Base-by-base conservation (phyloP, 106 monocot genomes). In the Apostasia ramifera region DNA sequence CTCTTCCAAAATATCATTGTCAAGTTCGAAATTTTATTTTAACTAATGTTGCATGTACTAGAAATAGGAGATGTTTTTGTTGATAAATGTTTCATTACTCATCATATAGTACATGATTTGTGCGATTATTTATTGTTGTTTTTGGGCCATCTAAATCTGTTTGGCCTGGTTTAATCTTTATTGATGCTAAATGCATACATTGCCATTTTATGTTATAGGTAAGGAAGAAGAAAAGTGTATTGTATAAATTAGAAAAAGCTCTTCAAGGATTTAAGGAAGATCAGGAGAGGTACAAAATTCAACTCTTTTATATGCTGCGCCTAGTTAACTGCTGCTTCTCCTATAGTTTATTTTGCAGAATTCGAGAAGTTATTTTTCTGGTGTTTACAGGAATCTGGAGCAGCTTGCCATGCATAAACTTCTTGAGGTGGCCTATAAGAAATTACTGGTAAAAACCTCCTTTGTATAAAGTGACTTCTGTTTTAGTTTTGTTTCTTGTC, bases 351-450 rank as follows among this genome's bases (percentile, higher is more conserved):
- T 57, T 37, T 62, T 50, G 38, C 49, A 3, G 51, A 54, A 40
- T 37, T 56, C 55, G 9, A 6, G 37, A 59, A 12, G 8, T 57
- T 42, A 47, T 62, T 39, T 26, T 43, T 40, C 45, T 7, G 71
- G 54, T 15, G 52, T 61, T 53, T 79, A 45, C 82, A 97, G 97
- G 85, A 82, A 81, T 13, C 63, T 92, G 52, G 92, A 97, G 76
- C 78, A 80, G 69, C 59, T 84, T 81, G 92, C 97, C 14, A 83
- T 92, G 86, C 59, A 92, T 78, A 87, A 81, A 63, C 84, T 92
- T 80, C 81, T 92, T 53, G 92, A 83, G 71, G 77, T 73, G 60
- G 92, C 97, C 69, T 81, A 85, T 71, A 82, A 75, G 61, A 89
- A 79, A 39, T 67, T 85, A 44, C 49, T 66, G 97, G 97, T 97